Evolutionary conservation across 805 yeast species (phyloP).

Genomic region (Ogataea nakhonphanomensis): DNA sequence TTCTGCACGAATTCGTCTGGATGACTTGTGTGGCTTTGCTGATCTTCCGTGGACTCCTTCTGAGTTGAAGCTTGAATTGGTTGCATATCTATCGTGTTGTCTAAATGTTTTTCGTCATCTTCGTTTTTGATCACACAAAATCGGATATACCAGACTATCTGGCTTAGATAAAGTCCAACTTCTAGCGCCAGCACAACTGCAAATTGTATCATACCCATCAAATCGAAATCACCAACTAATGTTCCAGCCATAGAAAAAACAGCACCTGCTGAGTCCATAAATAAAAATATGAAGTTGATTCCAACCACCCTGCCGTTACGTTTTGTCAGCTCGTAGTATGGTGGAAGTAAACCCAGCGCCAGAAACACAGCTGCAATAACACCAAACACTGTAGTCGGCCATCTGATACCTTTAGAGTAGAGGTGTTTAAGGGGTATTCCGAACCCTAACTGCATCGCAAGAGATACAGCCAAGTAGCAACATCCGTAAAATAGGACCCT

Average conservation of each 20-base stretch:
- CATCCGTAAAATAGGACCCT: conserved; percentile 37
- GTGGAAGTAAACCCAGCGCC: conserved; percentile 52
- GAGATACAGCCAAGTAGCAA: conserved; percentile 40
- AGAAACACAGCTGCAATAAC: conserved; percentile 46
- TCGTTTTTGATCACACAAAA: conserved; percentile 28
- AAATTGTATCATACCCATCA: conserved; percentile 76
- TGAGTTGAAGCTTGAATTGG: no score
- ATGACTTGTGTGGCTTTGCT: no score
- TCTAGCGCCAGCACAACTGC: conserved; percentile 73
- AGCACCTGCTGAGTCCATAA: conserved; percentile 80
- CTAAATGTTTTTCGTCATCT: conserved; percentile 4
- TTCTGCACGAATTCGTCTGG: not conserved
- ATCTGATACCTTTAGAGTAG: conserved; percentile 37
- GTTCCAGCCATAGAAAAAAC: conserved; percentile 62
- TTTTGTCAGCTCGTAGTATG: conserved; percentile 51
- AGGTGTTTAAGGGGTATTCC: conserved; percentile 61
- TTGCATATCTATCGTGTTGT: not conserved
- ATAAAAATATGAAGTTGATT: conserved; percentile 74
- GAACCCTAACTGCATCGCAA: conserved; percentile 67
- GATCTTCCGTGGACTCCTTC: no score
- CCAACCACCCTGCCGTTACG: conserved; percentile 58
- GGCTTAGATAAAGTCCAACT: conserved; percentile 70
- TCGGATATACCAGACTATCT: conserved; percentile 63
- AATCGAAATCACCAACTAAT: conserved; percentile 60
- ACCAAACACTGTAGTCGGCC: conserved; percentile 49